phyloP scores from a whole-genome alignment of 768 basidiomycete species.

The Chalciporus sphaerocephalus region DNA sequence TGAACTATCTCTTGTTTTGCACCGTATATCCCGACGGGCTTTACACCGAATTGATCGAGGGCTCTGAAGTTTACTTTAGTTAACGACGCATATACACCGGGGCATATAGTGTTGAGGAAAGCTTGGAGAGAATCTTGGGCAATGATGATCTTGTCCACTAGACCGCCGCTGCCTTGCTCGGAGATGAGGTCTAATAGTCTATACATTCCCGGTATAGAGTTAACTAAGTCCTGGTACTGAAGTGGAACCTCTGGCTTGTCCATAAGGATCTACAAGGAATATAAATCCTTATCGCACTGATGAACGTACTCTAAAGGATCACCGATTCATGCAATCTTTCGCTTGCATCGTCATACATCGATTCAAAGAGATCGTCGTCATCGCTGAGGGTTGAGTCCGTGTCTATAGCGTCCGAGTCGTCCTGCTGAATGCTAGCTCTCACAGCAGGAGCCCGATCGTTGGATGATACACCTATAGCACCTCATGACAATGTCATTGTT shows the following conservation, averaged over 20 bases:
- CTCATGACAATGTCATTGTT: neutral
- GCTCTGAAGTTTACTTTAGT: slow-evolving; percentile 55
- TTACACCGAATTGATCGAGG: slow-evolving; percentile 43
- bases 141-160: slow-evolving; percentile 67
- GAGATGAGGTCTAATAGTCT: slow-evolving; percentile 51
- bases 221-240: slow-evolving; percentile 6
- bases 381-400: neutral
- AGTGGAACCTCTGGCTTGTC: neutral
- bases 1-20: slow-evolving; percentile 46
- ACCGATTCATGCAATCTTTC: neutral
- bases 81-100: slow-evolving; percentile 50
- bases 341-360: neutral
- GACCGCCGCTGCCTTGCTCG: slow-evolving; percentile 47
- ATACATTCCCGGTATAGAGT: slow-evolving; percentile 42
- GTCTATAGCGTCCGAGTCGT: neutral
- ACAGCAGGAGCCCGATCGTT: neutral
- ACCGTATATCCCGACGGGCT: slow-evolving; percentile 56
- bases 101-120: slow-evolving; percentile 46
- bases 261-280: neutral
- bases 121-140: slow-evolving; percentile 45
- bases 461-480: neutral
- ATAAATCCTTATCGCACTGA: neutral
- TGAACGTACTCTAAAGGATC: neutral
- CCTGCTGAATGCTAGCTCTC: neutral
- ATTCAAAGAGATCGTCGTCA: neutral